phyloP scores from a whole-genome alignment of 306 rosid genomes.

The Dalbergia cultrata region DNA sequence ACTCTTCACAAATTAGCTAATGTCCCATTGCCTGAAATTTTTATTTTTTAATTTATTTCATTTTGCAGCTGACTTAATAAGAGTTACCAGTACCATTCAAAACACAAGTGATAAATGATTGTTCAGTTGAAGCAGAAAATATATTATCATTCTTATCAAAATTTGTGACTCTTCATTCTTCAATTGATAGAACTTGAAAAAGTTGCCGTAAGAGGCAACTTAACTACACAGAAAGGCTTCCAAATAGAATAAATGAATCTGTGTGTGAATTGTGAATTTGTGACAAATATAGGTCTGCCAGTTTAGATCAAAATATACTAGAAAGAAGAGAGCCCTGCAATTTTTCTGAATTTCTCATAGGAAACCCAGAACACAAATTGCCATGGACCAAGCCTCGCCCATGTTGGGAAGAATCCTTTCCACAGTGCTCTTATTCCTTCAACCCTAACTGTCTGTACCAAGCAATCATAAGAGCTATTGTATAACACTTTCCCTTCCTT shows the following conservation, averaged over 20 bases:
- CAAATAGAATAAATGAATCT: not conserved
- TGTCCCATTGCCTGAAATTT: not conserved
- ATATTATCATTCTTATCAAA: not conserved
- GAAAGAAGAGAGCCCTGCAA: conserved; percentile 88
- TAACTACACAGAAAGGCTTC: not conserved
- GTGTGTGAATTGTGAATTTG: conserved; percentile 28
- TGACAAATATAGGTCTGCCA: conserved; percentile 36
- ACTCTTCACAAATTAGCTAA: not conserved
- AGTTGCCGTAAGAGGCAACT: not conserved
- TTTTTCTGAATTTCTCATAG: conserved; percentile 79
- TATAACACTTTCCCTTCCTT: conserved; percentile 63
- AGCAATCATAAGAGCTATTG: conserved; percentile 72
- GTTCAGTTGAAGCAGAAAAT: conserved; percentile 4
- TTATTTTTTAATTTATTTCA: not conserved
- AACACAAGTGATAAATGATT: conserved; percentile 13
- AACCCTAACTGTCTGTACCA: conserved; percentile 78
- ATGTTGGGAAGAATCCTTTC: conserved; percentile 96
- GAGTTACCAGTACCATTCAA: not conserved
- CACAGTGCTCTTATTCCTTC: conserved; percentile 87
- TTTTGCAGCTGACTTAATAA: not conserved
- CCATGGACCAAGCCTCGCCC: conserved; percentile 97
- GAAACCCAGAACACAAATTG: conserved; percentile 97
- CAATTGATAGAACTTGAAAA: not conserved
- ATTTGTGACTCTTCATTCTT: not conserved
- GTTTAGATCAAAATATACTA: conserved; percentile 38